phyloP scores from a whole-genome alignment of 140 eudicot species.

The Anethum foeniculum region DNA sequence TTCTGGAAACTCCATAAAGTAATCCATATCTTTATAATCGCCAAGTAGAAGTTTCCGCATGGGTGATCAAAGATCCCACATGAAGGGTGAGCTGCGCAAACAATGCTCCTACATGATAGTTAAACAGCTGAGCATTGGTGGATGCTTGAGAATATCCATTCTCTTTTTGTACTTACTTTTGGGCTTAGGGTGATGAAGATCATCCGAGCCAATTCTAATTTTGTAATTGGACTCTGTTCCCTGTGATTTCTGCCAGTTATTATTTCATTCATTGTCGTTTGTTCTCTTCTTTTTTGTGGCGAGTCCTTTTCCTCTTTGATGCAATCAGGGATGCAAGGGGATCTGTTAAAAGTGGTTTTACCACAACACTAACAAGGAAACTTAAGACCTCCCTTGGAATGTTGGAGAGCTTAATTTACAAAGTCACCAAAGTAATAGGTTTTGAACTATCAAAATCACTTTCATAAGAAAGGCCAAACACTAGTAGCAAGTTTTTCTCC shows the following conservation, averaged over 20 bases:
- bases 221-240: not conserved
- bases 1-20: slow-evolving; percentile 6
- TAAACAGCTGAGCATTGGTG: not conserved
- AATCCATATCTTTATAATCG: not conserved
- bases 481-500: too few species aligned
- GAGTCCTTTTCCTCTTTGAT: not conserved
- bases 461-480: too few species aligned
- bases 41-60: slow-evolving; percentile 6
- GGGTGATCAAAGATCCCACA: slow-evolving; percentile 1
- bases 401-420: too few species aligned
- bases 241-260: not conserved
- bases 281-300: not conserved
- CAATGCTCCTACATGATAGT: slow-evolving; percentile 3
- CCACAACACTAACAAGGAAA: not conserved
- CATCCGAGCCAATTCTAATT: not conserved
- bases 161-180: not conserved
- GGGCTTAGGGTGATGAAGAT: slow-evolving; percentile 4
- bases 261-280: not conserved
- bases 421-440: too few species aligned
- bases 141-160: not conserved
- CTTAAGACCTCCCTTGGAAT: too few species aligned
- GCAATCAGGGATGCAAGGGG: not conserved
- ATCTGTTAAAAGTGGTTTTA: not conserved
- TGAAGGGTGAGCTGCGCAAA: slow-evolving; percentile 10
- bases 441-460: too few species aligned